Evolutionary conservation across 2,329 filamentous ascomycete species (phyloP).

Genomic region (Penicillium brevicompactum): DNA sequence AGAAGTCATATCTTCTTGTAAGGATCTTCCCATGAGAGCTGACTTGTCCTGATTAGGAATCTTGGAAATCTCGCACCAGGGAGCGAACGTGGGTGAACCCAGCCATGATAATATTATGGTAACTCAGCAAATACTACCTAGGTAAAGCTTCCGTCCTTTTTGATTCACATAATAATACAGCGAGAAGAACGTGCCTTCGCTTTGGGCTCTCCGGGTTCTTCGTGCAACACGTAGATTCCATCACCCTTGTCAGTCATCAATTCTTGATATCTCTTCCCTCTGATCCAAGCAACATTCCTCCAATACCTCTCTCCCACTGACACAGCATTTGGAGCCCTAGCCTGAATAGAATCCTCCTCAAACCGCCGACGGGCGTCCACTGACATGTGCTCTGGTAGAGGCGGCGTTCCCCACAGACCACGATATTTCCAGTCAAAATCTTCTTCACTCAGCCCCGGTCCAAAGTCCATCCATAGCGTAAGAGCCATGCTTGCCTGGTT

Average conservation of each 20-base stretch:
- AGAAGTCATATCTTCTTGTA: too few species aligned
- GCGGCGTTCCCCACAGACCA: too few species aligned
- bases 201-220: background rate
- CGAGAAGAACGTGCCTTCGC: conserved; percentile 6
- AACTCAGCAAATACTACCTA: background rate
- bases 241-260: background rate
- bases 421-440: background rate
- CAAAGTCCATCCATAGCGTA: conserved; percentile 13
- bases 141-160: background rate
- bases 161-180: conserved; percentile 6
- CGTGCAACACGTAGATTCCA: conserved; percentile 2
- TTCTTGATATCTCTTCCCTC: background rate
- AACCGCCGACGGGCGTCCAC: background rate
- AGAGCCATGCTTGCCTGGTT: conserved; percentile 5
- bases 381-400: background rate
- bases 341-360: background rate
- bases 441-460: conserved; percentile 2
- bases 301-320: background rate
- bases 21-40: too few species aligned
- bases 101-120: background rate
- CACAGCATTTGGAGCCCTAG: background rate
- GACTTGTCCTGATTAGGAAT: too few species aligned
- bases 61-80: background rate
- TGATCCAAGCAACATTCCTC: background rate
- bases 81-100: background rate